Base-by-base conservation (phyloP, 1,139 yeast species). In the Saccharomyces hybrid region DNA sequence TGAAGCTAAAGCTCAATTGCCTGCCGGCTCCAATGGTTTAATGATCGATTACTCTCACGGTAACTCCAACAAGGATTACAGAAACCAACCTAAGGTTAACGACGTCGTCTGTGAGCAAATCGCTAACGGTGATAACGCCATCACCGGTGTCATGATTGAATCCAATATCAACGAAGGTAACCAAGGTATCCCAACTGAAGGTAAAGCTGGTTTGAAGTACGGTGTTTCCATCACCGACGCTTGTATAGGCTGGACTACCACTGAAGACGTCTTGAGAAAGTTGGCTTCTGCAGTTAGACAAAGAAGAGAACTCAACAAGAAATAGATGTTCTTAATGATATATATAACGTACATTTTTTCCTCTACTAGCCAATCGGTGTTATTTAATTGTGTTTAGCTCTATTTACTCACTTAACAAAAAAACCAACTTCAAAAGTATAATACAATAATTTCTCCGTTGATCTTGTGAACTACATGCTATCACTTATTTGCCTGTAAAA, bases 31-130 rank as follows among this genome's bases (percentile, higher is more conserved):
- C 26, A 76, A 73, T 55, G 79, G 76, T 58, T 78, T 90, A 64
- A 91, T 93, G 98, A 85, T 93, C 62, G 99, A 93, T 75, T 93
- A 97, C 75, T 90, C 97, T 52, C 99, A 93, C 74, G 99, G 96
- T 66, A 93, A 93, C 79, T 90, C 98, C 46, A 82, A 79, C 73
- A 93, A 93, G 77, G 96, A 93, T 74, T 90, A 82, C 85, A 81
- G 86, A 73, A 91, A 91, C 76, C 99, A 93, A 76, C 97, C 98
- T 54, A 83, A 80, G 73, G 98, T 91, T 23, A 83, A 87, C 64
- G 77, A 78, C 51, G 80, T 78, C 56, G 96, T 93, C 53, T 88
- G 90, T 53, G 84, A 83, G 63, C 98, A 93, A 75, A 79, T 93
- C 54, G 74, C 89, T 48, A 75, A 73, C 27, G 99, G 99, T 69